Percentiles rank a stretch among this genome's conserved stretches.
Conservation (phyloP, 2,329 filamentous ascomycete species). For the Ascochyta clinopodiicola region DNA sequence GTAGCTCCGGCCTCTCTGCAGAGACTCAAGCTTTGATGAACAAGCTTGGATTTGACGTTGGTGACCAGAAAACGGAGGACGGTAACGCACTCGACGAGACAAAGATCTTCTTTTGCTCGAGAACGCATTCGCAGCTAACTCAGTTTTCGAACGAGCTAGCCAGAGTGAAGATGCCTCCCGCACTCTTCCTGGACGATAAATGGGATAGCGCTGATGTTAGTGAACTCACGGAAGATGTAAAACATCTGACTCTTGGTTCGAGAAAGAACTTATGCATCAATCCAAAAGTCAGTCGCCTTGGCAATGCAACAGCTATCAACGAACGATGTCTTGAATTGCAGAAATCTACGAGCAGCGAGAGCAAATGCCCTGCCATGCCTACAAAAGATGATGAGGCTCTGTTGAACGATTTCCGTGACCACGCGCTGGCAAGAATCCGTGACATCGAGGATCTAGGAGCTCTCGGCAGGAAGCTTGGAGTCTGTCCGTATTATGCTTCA, state of each 20-base stretch:
- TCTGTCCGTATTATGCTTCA: conserved; percentile 98
- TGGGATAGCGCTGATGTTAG: conserved; percentile 20
- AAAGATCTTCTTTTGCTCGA: conserved; percentile 91
- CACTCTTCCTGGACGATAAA: conserved; percentile 54
- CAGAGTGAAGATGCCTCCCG: conserved; percentile 77
- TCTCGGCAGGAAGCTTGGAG: conserved; percentile 76
- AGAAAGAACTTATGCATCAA: conserved; percentile 93
- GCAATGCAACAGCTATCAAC: conserved; percentile 80
- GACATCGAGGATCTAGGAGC: conserved; percentile 91
- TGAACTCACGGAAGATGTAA: conserved; percentile 66
- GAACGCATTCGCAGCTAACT: conserved; percentile 89
- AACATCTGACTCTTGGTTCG: conserved; percentile 83
- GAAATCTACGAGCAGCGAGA: conserved; percentile 66
- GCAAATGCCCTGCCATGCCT: conserved; percentile 78
- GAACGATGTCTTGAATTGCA: conserved; percentile 92
- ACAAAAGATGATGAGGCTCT: conserved; percentile 75
- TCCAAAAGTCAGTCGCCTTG: conserved; percentile 74
- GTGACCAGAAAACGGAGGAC: conserved; percentile 53
- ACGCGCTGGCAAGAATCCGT: conserved; percentile 79
- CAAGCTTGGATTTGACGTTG: conserved; percentile 53
- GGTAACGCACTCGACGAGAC: conserved; percentile 66
- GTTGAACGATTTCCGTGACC: conserved; percentile 83
- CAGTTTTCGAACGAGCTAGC: conserved; percentile 86
- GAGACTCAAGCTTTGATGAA: conserved; percentile 78
- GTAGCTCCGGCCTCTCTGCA: conserved; percentile 66